Base-by-base conservation (phyloP, 805 yeast genomes). In the Starmerella etchellsii region DNA sequence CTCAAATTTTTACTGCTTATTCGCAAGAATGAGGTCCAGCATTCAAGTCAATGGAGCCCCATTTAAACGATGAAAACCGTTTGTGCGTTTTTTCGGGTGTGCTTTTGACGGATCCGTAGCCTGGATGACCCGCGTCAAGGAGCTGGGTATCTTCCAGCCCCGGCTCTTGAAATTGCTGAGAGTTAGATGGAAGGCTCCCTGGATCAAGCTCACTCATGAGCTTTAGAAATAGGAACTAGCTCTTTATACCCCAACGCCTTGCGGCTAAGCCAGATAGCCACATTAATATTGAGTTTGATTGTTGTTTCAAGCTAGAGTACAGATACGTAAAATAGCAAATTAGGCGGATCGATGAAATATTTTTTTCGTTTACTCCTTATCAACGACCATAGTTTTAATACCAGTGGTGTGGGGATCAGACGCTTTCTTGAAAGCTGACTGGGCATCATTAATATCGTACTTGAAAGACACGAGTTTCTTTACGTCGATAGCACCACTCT, bases 401-500 rank as follows among this genome's bases (percentile, higher is more conserved):
- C 68, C 62, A 18, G 71, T 70, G 16, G 66, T 60, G 26, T 54
- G 50, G 22, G 69, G 69, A 48, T 69, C 68, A 19, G 61, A 54
- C 13, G 58, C 54, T 20, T 61, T 54, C 36, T 53, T 55, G 52
- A 69, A 64, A n/a, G 75, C 76, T 44, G 66, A 55, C 21, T 55
- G 64, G 8, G 73, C 71, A 11, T 69, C 61, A 46, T 69, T 71
- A 30, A 72, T 57, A 21, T 56, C 53, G 60, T 67, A 69, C 40
- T 61, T 58, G 56, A 71, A 75, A 2, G 76, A 70, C 31, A 72
- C 70, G 36, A 72, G 57, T n/a, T 56, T 49, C 50, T 65, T 65
- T 24, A 69, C 69, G 37, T 68, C 60, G 37, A 69, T 55, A 15
- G 65, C 60, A 16, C 68, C 68, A 38, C 64, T 66, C 36, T 64